phyloP scores from a whole-genome alignment of 176 grass and related monocot genomes.

The Lolium rigidum region DNA sequence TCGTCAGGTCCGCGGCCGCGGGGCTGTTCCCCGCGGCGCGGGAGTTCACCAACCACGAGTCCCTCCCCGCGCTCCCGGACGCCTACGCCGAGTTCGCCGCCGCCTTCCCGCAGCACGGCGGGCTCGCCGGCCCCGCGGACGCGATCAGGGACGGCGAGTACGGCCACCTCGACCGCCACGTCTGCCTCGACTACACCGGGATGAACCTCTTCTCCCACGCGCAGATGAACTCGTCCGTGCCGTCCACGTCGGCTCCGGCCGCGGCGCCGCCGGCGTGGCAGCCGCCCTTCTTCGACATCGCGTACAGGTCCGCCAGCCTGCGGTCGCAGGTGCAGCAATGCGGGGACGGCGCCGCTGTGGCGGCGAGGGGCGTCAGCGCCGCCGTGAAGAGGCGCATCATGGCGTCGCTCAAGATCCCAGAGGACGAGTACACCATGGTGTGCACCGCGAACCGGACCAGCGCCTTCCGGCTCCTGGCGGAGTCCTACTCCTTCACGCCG shows the following conservation, averaged over 20 bases:
- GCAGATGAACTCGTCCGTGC: conserved; percentile 64
- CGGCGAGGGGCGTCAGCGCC: conserved; percentile 19
- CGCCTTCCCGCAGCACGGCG: conserved; percentile 71
- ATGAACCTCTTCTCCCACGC: conserved; percentile 92
- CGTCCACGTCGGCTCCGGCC: conserved; percentile 49
- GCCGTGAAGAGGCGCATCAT: conserved; percentile 71
- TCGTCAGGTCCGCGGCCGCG: conserved; percentile 58
- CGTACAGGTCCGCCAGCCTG: conserved; percentile 74
- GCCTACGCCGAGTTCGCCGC: conserved; percentile 64
- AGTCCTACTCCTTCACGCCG: conserved; percentile 74
- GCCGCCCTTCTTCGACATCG: conserved; percentile 90
- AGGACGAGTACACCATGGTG: conserved; percentile 90
- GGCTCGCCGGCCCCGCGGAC: conserved; percentile 56
- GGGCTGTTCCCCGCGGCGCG: conserved; percentile 56
- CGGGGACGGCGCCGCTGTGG: conserved; percentile 1
- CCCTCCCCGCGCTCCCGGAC: conserved; percentile 56
- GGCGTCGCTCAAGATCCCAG: conserved; percentile 70
- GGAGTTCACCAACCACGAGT: conserved; percentile 89
- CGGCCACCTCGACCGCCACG: conserved; percentile 70
- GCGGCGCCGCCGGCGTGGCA: conserved; percentile 38
- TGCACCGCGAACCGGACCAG: conserved; percentile 85
- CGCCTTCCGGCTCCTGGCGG: conserved; percentile 84
- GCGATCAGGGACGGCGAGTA: conserved; percentile 61
- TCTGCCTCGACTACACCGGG: conserved; percentile 88
- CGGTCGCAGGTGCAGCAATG: conserved; percentile 69